phyloP scores from a whole-genome alignment of 352 stramenopile species.

The Pythium dissimile region DNA sequence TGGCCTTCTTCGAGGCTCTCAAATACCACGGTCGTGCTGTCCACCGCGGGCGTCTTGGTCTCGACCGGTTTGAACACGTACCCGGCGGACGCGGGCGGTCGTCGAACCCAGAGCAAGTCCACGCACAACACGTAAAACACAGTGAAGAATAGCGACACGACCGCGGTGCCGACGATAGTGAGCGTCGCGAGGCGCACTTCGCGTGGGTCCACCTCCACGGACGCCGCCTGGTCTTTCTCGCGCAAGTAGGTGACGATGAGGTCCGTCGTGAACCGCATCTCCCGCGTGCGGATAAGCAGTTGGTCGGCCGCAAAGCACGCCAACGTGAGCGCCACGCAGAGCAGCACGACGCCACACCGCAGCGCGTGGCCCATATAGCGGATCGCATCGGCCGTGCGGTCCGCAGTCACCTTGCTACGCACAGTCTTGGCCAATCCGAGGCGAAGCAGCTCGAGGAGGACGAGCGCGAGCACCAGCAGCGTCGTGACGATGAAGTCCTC shows the following conservation, averaged over 20 bases:
- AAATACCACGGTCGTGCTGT: neutral
- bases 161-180: conserved; percentile 9
- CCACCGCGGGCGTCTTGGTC: neutral
- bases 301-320: conserved; percentile 32
- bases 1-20: neutral
- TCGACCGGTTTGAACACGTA: neutral
- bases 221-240: conserved; percentile 26
- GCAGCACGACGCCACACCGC: conserved; percentile 17
- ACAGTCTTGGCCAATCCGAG: neutral
- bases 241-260: conserved; percentile 30
- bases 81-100: neutral
- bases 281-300: conserved; percentile 34
- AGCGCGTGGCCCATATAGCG: neutral
- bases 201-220: conserved; percentile 27
- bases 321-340: conserved; percentile 21
- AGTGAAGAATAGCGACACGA: conserved; percentile 25
- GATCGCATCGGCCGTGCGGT: neutral
- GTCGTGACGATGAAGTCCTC: conserved; percentile 9
- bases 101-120: conserved; percentile 1
- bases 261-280: conserved; percentile 56
- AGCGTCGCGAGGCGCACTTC: conserved; percentile 26
- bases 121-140: conserved; percentile 16
- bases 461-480: neutral
- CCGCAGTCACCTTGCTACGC: neutral
- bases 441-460: neutral